Evolutionary conservation across 2,329 filamentous ascomycete genomes (phyloP).

Genomic region (Fusarium algeriense): DNA sequence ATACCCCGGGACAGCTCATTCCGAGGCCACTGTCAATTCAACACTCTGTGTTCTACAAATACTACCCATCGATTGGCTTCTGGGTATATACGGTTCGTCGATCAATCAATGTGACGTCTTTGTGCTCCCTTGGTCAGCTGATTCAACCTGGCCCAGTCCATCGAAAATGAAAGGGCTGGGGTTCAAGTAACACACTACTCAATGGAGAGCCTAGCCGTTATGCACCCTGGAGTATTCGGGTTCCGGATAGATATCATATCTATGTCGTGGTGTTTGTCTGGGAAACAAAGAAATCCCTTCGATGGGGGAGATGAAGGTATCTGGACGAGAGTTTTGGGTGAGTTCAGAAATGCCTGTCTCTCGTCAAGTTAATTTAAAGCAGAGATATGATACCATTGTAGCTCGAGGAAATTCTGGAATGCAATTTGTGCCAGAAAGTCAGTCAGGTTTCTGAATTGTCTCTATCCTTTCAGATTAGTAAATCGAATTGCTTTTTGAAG

Average conservation of each 20-base stretch:
- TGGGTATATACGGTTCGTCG: background rate
- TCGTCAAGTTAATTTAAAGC: background rate
- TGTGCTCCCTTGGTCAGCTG: background rate
- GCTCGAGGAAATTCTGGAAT: background rate
- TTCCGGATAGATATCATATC: background rate
- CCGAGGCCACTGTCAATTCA: background rate
- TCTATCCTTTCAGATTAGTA: background rate
- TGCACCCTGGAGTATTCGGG: background rate
- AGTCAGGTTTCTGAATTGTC: background rate
- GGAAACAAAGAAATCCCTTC: background rate
- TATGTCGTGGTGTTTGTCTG: background rate
- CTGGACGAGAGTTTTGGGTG: background rate
- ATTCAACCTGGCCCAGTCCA: background rate
- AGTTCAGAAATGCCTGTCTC: background rate
- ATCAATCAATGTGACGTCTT: background rate
- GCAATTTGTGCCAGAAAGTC: background rate
- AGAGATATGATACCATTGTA: background rate
- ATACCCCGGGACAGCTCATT: background rate
- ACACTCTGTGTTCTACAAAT: background rate
- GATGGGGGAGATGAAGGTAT: background rate
- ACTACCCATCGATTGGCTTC: background rate
- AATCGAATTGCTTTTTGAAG: background rate
- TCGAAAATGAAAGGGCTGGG: background rate
- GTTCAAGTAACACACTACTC: background rate
- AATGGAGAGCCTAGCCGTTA: too few species aligned